Percentiles rank a stretch among this genome's conserved stretches.
Conservation (phyloP, 768 basidiomycete species). For the Tephrocybe sp. region DNA sequence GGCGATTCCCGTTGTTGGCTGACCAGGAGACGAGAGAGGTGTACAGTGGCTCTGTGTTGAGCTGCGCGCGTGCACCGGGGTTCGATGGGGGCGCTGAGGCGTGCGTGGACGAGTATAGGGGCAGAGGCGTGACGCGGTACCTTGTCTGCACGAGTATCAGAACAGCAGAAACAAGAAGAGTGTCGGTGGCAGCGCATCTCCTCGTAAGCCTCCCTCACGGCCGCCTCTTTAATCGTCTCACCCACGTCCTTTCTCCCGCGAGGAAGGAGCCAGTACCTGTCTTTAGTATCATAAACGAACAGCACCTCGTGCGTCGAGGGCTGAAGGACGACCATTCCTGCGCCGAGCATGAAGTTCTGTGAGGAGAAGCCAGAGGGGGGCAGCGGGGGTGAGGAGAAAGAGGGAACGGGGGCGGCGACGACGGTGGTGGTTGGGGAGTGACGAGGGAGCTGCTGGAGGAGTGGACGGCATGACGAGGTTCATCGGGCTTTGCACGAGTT, state of each 20-base stretch:
- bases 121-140: slow-evolving; percentile 17
- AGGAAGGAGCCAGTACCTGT: slow-evolving; percentile 57
- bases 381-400: slow-evolving; percentile 40
- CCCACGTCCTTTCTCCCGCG: slow-evolving; percentile 67
- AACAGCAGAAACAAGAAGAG: neutral
- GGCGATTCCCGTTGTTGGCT: slow-evolving; percentile 7
- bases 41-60: slow-evolving; percentile 18
- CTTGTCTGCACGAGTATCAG: slow-evolving; percentile 13
- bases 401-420: neutral
- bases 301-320: slow-evolving; percentile 55
- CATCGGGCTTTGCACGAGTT: no score
- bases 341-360: slow-evolving; percentile 55
- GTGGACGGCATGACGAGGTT: no score
- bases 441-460: no score
- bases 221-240: slow-evolving; percentile 59
- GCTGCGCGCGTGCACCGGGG: neutral
- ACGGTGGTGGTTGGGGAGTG: no score
- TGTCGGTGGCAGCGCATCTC: slow-evolving; percentile 40
- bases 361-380: slow-evolving; percentile 47
- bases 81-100: slow-evolving; percentile 18
- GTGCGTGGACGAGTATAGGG: slow-evolving; percentile 12
- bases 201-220: slow-evolving; percentile 65
- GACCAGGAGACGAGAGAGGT: slow-evolving; percentile 14
- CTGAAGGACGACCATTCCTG: slow-evolving; percentile 65
- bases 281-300: slow-evolving; percentile 40